Conservation (phyloP, 768 basidiomycete genomes). For the Cyathus striatus region DNA sequence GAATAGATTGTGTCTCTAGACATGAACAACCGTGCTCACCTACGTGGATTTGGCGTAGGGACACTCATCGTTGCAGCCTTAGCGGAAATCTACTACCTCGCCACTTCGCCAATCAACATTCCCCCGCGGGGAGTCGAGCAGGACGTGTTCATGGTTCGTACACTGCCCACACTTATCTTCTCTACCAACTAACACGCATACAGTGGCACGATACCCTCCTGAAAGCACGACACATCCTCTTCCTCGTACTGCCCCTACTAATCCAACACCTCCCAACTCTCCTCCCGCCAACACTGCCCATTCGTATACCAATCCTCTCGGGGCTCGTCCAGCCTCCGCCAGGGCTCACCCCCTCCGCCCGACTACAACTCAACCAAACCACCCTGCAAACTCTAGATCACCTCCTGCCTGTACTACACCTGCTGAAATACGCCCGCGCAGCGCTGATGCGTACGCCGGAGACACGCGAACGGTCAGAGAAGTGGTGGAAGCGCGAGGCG, state of each 20-base stretch:
- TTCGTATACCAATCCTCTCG: constrained; percentile 22
- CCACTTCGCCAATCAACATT: constrained; percentile 42
- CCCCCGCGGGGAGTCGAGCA: constrained; percentile 28
- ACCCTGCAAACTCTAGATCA: constrained; percentile 27
- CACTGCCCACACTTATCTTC: background rate
- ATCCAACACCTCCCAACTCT: constrained; percentile 35
- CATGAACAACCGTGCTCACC: constrained; percentile 29
- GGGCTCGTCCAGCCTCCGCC: constrained; percentile 21
- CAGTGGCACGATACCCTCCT: constrained; percentile 68
- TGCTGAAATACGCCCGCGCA: constrained; percentile 52
- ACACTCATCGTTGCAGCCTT: constrained; percentile 43
- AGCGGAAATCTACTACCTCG: constrained; percentile 49
- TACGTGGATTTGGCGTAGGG: constrained; percentile 35
- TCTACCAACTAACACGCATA: constrained; percentile 1
- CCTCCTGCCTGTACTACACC: constrained; percentile 41
- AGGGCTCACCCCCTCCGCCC: constrained; percentile 13
- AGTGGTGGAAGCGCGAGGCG: constrained; percentile 57
- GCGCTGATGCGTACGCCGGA: constrained; percentile 50
- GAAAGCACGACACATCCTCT: constrained; percentile 48
- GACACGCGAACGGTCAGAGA: constrained; percentile 37
- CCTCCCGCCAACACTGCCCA: constrained; percentile 23
- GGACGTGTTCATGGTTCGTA: constrained; percentile 31
- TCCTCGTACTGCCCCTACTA: constrained; percentile 51
- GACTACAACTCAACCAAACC: constrained; percentile 2
- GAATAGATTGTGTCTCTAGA: constrained; percentile 14